Conservation (phyloP, 208 protist genomes). For the Herpetomonas samuelpessoai region DNA sequence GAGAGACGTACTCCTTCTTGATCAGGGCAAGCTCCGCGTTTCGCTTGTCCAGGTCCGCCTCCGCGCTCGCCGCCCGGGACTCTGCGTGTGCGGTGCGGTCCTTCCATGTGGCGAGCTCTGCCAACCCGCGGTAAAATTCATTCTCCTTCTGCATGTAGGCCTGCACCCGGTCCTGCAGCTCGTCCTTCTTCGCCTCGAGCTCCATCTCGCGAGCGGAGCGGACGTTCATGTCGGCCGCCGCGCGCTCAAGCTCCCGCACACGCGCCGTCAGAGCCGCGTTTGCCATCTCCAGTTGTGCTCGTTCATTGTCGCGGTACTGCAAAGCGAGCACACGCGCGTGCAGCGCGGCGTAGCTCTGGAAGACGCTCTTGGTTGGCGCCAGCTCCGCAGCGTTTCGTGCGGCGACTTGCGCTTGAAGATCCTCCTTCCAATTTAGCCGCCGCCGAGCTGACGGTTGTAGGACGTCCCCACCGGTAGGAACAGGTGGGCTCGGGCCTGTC, state of each 20-base stretch:
- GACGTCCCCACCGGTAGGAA: too few species aligned
- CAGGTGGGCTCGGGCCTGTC: too few species aligned
- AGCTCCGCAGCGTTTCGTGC: constrained; percentile 56
- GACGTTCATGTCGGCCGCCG: constrained; percentile 31
- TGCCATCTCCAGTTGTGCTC: constrained; percentile 26
- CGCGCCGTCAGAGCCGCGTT: constrained; percentile 29
- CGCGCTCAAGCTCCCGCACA: constrained; percentile 48
- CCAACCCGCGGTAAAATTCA: constrained; percentile 47
- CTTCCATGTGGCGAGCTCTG: constrained; percentile 26
- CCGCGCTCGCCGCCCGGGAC: constrained; percentile 6
- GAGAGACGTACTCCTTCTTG: constrained; percentile 59
- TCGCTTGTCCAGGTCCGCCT: constrained; percentile 31
- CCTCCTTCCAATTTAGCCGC: constrained; percentile 29
- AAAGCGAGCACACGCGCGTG: constrained; percentile 32
- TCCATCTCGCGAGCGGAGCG: constrained; percentile 44
- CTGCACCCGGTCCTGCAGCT: constrained; percentile 44
- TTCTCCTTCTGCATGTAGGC: constrained; percentile 40
- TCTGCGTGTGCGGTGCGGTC: constrained; percentile 20
- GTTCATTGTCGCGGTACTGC: constrained; percentile 32
- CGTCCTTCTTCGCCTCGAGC: constrained; percentile 35
- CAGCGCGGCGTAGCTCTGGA: constrained; percentile 37
- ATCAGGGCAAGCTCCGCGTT: constrained; percentile 51
- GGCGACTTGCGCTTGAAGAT: constrained; percentile 42
- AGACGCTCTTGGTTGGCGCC: constrained; percentile 39
- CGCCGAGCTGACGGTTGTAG: too few species aligned